Evolutionary conservation across 345 rosid genomes (phyloP).

Genomic region (Eucalyptus curtisii): DNA sequence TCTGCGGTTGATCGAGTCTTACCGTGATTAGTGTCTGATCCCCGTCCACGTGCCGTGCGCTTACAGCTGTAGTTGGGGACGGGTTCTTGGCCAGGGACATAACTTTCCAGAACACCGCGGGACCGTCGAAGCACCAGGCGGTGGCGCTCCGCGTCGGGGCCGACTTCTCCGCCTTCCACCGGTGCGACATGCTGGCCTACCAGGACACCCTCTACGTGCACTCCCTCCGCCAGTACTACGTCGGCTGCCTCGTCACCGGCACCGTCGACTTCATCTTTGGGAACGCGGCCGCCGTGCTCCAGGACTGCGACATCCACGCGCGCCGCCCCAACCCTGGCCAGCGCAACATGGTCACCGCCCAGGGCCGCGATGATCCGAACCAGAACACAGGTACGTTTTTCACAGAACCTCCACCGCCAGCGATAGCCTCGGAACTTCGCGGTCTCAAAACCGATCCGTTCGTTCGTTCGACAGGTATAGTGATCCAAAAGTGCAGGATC

Average conservation of each 20-base stretch:
- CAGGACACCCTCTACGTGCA: constrained; percentile 84
- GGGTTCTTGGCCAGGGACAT: constrained; percentile 66
- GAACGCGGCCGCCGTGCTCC: constrained; percentile 50
- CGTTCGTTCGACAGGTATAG: constrained; percentile 14
- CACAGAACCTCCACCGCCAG: background rate
- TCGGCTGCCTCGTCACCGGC: constrained; percentile 37
- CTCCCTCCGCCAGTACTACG: constrained; percentile 55
- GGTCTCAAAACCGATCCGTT: background rate
- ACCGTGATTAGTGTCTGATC: background rate
- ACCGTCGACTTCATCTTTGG: constrained; percentile 77
- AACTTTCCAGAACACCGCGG: constrained; percentile 62
- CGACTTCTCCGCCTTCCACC: constrained; percentile 45
- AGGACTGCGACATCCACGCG: constrained; percentile 60
- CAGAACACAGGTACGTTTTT: constrained; percentile 31
- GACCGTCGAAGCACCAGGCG: constrained; percentile 77
- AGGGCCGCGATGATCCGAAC: constrained; percentile 60
- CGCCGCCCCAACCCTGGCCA: constrained; percentile 51
- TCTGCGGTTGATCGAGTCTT: background rate
- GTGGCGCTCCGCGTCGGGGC: constrained; percentile 66
- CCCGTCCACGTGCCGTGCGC: background rate
- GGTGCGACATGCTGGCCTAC: constrained; percentile 52
- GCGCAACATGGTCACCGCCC: constrained; percentile 71
- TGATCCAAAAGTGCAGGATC: constrained; percentile 57
- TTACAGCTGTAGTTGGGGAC: constrained; percentile 57
- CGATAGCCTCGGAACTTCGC: background rate